Percentiles rank a stretch among this genome's conserved stretches.
Evolutionary conservation across 768 basidiomycete species (phyloP).

Genomic region (Auricularia cornea): DNA sequence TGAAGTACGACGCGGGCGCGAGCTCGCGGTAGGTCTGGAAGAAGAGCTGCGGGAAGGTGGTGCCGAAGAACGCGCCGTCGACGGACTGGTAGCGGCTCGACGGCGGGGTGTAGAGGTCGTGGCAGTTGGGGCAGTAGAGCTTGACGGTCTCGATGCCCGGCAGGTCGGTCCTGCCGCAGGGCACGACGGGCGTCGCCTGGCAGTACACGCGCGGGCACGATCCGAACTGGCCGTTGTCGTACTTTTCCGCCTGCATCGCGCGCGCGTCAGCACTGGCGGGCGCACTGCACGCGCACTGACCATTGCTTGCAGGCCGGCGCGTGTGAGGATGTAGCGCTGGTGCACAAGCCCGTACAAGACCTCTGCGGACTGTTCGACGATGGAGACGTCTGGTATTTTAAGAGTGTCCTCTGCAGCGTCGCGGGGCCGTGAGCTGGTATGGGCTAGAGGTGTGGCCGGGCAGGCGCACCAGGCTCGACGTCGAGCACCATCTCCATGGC

Average conservation of each 20-base stretch:
- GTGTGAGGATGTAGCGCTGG: slow-evolving; percentile 93
- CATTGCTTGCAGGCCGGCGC: slow-evolving; percentile 91
- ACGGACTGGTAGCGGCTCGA: slow-evolving; percentile 93
- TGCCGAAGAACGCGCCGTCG: slow-evolving; percentile 98
- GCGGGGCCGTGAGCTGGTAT: slow-evolving; percentile 26
- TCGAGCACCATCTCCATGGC: slow-evolving; percentile 99
- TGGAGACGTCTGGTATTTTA: slow-evolving; percentile 97
- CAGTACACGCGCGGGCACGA: slow-evolving; percentile 95
- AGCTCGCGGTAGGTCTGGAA: slow-evolving; percentile 97
- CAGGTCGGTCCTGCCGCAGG: slow-evolving; percentile 91
- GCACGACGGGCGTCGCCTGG: slow-evolving; percentile 78
- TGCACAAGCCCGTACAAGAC: slow-evolving; percentile 96
- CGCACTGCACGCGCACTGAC: slow-evolving; percentile 33
- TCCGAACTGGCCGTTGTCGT: slow-evolving; percentile 85
- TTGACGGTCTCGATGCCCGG: slow-evolving; percentile 97
- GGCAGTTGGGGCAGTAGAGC: slow-evolving; percentile 95
- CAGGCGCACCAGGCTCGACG: slow-evolving; percentile 85
- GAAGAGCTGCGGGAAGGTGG: slow-evolving; percentile 96
- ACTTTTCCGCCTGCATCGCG: slow-evolving; percentile 79
- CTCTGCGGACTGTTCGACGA: slow-evolving; percentile 96
- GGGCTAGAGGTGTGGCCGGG: slow-evolving; percentile 15
- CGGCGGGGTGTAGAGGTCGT: slow-evolving; percentile 92
- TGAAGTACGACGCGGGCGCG: slow-evolving; percentile 90
- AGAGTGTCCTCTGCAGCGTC: slow-evolving; percentile 61
- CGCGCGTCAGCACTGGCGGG: background rate